Evolutionary conservation across 2,329 filamentous ascomycete species (phyloP), one percentile per base, ranked within the genome.

Genomic region (Drechmeria coniospora): DNA sequence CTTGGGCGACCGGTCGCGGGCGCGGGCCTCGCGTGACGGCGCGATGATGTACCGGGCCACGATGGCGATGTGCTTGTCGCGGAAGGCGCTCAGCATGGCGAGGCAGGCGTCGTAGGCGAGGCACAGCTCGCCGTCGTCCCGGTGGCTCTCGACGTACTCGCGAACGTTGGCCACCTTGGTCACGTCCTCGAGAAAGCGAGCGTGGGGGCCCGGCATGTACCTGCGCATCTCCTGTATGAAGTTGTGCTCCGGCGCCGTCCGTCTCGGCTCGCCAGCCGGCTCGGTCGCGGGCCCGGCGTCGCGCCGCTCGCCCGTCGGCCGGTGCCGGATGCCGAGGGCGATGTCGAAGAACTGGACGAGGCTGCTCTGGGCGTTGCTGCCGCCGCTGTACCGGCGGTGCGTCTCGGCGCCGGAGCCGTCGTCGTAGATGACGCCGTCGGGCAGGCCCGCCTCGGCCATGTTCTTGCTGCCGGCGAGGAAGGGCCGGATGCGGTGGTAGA

Each of bases 291-390:
- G 52, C 2, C 54, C 46, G 11, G 51, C 42, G 25, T 58, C 57
- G 12, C 57, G 57, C 50, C 68, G 77, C 39, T 81, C 72, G 21
- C 87, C 87, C 0, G 90, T 95, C 0, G 87, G 84, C 7, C 80
- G 74, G 52, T 98, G 90, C 47, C 90, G 77, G 28, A 98, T 70
- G 23, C 84, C 84, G 2, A 98, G 70, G 2, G 82, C 74, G 27
- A 95, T 74, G 50, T 98, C 90, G 46, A 95, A 95, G 60, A 95
- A 94, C 43, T 98, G 90, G 36, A 98, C 90, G 33, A 95, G 61
- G 32, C 86, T 94, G 61, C 83, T 92, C 54, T 98, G 90, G 0
- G 90, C 90, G 45, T 98, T 95, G 56, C 84, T 94, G 17, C 90
- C 90, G 22, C 90, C 90, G 35, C 80, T 80, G 50, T 84, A 93